phyloP scores from a whole-genome alignment of 2,329 filamentous ascomycete species.

The Taxawa tesnikishii region DNA sequence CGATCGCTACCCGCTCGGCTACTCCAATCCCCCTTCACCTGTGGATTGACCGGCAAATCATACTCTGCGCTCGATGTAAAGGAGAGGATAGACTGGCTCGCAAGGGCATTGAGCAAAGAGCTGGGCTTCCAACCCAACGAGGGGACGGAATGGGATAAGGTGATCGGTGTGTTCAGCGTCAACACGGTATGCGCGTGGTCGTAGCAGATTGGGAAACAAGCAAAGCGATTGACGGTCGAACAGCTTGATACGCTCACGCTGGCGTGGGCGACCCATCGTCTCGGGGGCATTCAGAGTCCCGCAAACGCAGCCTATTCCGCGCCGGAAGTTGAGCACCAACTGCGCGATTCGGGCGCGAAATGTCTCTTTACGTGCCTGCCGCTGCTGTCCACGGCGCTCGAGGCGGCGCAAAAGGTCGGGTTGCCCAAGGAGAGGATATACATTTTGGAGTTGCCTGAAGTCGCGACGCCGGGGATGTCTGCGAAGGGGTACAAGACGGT shows the following conservation, averaged over 20 bases:
- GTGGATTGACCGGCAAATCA: slow-evolving; percentile 58
- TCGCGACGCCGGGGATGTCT: slow-evolving; percentile 35
- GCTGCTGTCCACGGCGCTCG: slow-evolving; percentile 50
- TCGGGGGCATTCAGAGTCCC: slow-evolving; percentile 62
- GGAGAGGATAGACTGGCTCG: slow-evolving; percentile 53
- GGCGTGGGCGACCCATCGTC: slow-evolving; percentile 60
- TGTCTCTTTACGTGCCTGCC: slow-evolving; percentile 61
- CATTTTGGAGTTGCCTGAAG: slow-evolving; percentile 54
- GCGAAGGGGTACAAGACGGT: slow-evolving; percentile 49
- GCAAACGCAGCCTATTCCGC: slow-evolving; percentile 65
- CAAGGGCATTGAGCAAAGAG: slow-evolving; percentile 56
- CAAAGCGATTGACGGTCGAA: background rate
- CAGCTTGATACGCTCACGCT: slow-evolving; percentile 65
- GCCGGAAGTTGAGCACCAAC: slow-evolving; percentile 58
- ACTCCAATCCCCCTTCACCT: slow-evolving; percentile 64
- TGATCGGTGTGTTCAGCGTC: slow-evolving; percentile 62
- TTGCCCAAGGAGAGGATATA: slow-evolving; percentile 56
- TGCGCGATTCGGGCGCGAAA: slow-evolving; percentile 56
- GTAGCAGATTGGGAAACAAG: background rate
- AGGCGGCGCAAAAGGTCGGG: slow-evolving; percentile 50
- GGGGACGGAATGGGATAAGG: slow-evolving; percentile 71
- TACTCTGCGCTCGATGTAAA: slow-evolving; percentile 53
- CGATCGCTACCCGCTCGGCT: slow-evolving; percentile 50
- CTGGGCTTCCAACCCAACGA: slow-evolving; percentile 58
- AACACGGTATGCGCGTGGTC: slow-evolving; percentile 50